Percentiles rank a stretch among this genome's conserved stretches.
Conservation (phyloP, 2,329 filamentous ascomycete species). For the Capronia coronata region DNA sequence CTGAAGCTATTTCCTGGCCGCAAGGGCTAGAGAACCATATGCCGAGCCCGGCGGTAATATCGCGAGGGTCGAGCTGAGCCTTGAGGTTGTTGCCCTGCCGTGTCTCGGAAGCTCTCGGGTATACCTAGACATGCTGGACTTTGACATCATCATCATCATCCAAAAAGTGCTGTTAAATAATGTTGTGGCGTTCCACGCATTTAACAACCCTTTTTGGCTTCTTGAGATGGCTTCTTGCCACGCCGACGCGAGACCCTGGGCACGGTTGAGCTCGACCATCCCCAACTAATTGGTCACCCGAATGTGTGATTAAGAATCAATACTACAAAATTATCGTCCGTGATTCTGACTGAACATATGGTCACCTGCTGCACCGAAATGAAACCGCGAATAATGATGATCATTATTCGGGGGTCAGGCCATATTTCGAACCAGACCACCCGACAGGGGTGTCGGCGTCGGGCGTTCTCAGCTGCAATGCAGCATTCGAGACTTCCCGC, state of each 20-base stretch:
- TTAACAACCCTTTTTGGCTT: background rate
- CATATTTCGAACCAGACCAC: background rate
- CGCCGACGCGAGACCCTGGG: constrained; percentile 3
- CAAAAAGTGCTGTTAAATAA: background rate
- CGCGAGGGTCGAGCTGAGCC: background rate
- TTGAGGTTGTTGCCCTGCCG: background rate
- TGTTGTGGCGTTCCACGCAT: constrained; percentile 1
- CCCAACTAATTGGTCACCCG: no score
- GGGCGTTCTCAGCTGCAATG: background rate
- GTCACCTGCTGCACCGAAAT: background rate
- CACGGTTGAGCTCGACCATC: background rate
- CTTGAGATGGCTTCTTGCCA: constrained; percentile 6
- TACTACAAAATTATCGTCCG: no score
- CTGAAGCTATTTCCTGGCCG: no score
- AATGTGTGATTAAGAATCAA: no score
- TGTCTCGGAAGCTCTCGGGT: constrained; percentile 4
- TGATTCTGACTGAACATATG: background rate
- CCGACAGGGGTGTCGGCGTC: background rate
- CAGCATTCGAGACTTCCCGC: background rate
- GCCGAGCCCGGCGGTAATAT: background rate
- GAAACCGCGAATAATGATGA: background rate
- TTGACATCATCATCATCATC: no score
- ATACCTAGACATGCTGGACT: no score
- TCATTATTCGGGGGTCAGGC: background rate
- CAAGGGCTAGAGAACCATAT: no score